Conservation (phyloP, 257 asterid species). For the Prunella vulgaris region DNA sequence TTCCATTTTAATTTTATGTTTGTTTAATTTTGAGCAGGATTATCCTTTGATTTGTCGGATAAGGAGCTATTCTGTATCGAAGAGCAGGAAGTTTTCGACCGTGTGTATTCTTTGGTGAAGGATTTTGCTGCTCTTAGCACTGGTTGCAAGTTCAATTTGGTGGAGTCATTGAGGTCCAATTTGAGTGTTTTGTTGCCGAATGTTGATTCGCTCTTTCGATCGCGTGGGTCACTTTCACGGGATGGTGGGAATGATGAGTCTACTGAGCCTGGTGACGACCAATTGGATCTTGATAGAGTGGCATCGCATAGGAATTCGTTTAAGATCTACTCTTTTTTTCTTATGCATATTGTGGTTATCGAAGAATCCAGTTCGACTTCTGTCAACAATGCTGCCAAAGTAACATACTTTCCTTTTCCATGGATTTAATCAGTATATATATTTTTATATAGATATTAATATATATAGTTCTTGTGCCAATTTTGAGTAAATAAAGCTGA, state of each 20-base stretch:
- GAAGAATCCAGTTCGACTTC: conserved; percentile 57
- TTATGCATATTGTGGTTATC: conserved; percentile 59
- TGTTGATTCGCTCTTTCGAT: conserved; percentile 59
- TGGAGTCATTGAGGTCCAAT: conserved; percentile 87
- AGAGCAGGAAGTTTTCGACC: conserved; percentile 85
- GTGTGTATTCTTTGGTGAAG: conserved; percentile 79
- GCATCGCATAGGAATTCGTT: conserved; percentile 84
- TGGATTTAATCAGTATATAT: not conserved
- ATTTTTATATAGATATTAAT: not conserved
- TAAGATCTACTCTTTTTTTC: conserved; percentile 84
- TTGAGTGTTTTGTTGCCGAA: conserved; percentile 83
- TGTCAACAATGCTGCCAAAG: conserved; percentile 41
- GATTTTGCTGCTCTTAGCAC: conserved; percentile 50
- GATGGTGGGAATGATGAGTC: conserved; percentile 39
- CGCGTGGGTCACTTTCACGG: conserved; percentile 33
- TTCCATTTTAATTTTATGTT: not conserved
- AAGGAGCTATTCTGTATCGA: conserved; percentile 84
- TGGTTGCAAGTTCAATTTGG: conserved; percentile 67
- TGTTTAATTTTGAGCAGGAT: conserved; percentile 34
- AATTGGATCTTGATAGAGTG: conserved; percentile 45
- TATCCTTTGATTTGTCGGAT: conserved; percentile 85
- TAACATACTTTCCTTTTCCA: conserved; percentile 21
- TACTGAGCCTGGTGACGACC: conserved; percentile 40
- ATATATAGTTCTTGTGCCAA: not conserved
- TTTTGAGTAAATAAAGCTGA: not conserved